Evolutionary conservation across 495 filamentous ascomycete genomes (phyloP).

Genomic region (Letharia columbiana): DNA sequence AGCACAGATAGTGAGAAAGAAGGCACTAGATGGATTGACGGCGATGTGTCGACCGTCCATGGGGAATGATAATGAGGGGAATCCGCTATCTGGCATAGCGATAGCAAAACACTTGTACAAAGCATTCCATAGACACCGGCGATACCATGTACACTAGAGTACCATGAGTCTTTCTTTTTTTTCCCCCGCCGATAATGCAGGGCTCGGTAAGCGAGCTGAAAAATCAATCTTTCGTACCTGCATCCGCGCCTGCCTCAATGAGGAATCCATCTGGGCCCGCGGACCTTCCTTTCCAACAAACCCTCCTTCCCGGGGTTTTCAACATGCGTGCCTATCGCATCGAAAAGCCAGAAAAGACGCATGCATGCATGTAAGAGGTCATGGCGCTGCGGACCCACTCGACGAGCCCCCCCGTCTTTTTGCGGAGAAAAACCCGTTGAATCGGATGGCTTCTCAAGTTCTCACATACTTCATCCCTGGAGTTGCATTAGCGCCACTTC

Average conservation of each 20-base stretch:
- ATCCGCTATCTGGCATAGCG: slow-evolving; percentile 2
- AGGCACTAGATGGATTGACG: slow-evolving; percentile 25
- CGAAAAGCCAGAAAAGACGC: background rate
- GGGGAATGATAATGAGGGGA: background rate
- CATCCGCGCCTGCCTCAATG: background rate
- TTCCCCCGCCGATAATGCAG: background rate
- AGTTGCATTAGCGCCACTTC: no score
- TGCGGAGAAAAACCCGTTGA: background rate
- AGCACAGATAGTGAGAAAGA: slow-evolving; percentile 26
- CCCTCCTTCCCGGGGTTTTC: no score
- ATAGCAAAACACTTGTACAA: background rate
- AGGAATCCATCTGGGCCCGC: background rate
- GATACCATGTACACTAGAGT: slow-evolving; percentile 5
- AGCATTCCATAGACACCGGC: background rate
- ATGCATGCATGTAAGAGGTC: background rate
- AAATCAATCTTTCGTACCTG: background rate
- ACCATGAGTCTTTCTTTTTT: background rate
- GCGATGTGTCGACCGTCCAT: slow-evolving; percentile 3
- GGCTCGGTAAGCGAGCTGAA: slow-evolving; percentile 4
- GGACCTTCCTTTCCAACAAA: background rate
- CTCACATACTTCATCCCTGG: no score
- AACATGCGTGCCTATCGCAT: background rate
- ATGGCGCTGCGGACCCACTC: background rate
- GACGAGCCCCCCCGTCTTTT: background rate
- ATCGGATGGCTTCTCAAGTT: no score